Evolutionary conservation across 139 green algal species (phyloP).

Genomic region (Tetratostichococcus sp.): DNA sequence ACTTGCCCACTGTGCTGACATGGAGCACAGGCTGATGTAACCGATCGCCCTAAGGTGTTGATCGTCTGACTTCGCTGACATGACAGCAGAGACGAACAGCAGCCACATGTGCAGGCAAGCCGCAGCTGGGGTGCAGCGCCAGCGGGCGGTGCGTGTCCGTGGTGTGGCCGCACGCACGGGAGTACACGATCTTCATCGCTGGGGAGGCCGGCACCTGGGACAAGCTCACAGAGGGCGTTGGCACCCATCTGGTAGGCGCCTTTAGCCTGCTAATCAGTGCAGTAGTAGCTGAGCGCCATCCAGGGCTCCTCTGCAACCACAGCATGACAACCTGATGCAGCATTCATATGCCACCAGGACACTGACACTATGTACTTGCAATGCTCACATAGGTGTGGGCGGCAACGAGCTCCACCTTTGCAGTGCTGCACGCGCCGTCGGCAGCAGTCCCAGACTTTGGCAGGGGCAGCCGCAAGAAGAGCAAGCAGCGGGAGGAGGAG

Average conservation of each 20-base stretch:
- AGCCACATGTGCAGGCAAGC: too few relatives aligned
- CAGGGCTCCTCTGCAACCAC: too few relatives aligned
- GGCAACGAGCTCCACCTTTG: slow-evolving; percentile 12
- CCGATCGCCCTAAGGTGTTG: too few relatives aligned
- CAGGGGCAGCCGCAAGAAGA: slow-evolving; percentile 24
- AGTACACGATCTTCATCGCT: slow-evolving; percentile 15
- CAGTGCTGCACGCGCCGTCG: slow-evolving; percentile 17
- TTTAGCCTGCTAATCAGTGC: too few relatives aligned
- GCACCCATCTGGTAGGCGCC: background rate
- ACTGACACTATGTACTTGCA: too few relatives aligned
- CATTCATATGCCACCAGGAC: too few relatives aligned
- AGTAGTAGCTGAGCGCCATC: too few relatives aligned
- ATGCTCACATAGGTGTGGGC: slow-evolving; percentile 26
- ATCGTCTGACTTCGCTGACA: too few relatives aligned
- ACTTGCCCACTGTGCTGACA: background rate
- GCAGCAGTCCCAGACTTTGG: background rate
- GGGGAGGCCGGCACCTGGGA: slow-evolving; percentile 5
- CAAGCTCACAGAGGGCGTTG: slow-evolving; percentile 10
- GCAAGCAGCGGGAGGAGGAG: slow-evolving; percentile 20
- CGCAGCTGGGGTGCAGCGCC: slow-evolving; percentile 6
- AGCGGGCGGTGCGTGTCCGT: slow-evolving; percentile 16
- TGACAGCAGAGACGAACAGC: too few relatives aligned
- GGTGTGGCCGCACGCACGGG: slow-evolving; percentile 18
- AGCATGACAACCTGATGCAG: too few relatives aligned
- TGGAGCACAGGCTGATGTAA: too few relatives aligned